phyloP scores from a whole-genome alignment of 805 yeast genomes.

The Suhomyces xylopsoci region DNA sequence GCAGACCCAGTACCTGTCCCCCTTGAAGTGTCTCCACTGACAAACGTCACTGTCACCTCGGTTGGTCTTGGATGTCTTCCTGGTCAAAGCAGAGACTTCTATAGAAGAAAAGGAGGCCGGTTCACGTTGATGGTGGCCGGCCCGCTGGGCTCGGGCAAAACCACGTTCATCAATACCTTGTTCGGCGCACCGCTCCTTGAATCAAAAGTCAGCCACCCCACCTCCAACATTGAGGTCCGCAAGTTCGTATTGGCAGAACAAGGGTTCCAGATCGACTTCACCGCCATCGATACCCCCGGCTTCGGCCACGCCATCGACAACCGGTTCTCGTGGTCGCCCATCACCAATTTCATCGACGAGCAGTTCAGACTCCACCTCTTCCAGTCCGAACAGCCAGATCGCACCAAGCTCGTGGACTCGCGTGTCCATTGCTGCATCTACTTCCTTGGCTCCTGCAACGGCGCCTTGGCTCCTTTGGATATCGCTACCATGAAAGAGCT shows the following conservation, averaged over 20 bases:
- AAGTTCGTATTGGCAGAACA: constrained; percentile 17
- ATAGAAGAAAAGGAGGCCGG: constrained; percentile 27
- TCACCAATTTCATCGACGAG: constrained; percentile 73
- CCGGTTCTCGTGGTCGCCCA: constrained; percentile 34
- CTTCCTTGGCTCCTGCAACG: constrained; percentile 63
- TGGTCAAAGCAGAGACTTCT: constrained; percentile 22
- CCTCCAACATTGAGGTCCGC: constrained; percentile 11
- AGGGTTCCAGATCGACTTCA: constrained; percentile 16
- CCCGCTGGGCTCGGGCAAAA: constrained; percentile 22
- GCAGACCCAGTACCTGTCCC: background rate
- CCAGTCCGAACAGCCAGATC: constrained; percentile 58
- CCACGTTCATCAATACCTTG: constrained; percentile 25
- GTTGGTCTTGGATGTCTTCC: constrained; percentile 29
- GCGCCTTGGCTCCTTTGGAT: constrained; percentile 30
- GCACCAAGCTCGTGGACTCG: constrained; percentile 56
- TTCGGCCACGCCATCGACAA: constrained; percentile 70
- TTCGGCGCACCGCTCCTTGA: constrained; percentile 9
- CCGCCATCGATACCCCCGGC: constrained; percentile 40
- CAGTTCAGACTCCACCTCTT: constrained; percentile 63
- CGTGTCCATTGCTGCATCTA: constrained; percentile 85
- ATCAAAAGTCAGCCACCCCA: background rate
- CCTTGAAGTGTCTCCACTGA: background rate
- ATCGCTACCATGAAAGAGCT: constrained; percentile 34
- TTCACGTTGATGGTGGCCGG: constrained; percentile 42
- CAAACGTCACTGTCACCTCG: background rate